These are phyloP conservation scores for Pythium pectinolyticum DNA, from an alignment of 352 stramenopile genomes.

Conservation along the genomic window DNA sequence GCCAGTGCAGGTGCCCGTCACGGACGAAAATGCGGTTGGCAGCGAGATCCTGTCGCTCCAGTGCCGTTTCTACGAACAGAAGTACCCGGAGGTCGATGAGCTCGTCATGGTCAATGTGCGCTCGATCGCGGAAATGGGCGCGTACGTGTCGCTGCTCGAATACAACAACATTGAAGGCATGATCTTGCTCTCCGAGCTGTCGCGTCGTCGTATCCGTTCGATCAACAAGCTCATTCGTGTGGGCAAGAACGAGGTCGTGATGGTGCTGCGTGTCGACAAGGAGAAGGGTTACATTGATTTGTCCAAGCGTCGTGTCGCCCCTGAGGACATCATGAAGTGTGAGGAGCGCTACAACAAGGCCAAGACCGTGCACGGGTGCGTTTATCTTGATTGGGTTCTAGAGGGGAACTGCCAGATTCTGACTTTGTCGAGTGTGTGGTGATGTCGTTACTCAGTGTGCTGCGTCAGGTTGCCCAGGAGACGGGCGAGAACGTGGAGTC, in stretches of 20 bases:
- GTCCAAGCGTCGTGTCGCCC: constrained; percentile 98
- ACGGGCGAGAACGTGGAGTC: constrained; percentile 74
- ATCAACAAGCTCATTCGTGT: constrained; percentile 99
- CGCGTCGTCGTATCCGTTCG: constrained; percentile 97
- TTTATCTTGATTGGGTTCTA: constrained; percentile 52
- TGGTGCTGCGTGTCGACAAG: constrained; percentile 99
- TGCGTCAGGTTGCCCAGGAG: constrained; percentile 86
- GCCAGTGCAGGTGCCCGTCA: constrained; percentile 24
- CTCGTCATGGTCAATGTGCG: constrained; percentile 96
- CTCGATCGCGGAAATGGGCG: constrained; percentile 99
- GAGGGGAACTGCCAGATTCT: constrained; percentile 31
- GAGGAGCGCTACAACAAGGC: constrained; percentile 99
- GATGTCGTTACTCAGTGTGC: constrained; percentile 65
- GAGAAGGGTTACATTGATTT: constrained; percentile 99
- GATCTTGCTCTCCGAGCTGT: constrained; percentile 99
- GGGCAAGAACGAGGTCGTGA: constrained; percentile 99
- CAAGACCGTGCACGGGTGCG: constrained; percentile 98
- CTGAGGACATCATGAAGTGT: constrained; percentile 98
- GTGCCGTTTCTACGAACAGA: constrained; percentile 91
- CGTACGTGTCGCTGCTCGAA: constrained; percentile 99
- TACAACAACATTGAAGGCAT: constrained; percentile 99
- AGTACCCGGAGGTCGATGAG: constrained; percentile 97
- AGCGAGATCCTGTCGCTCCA: constrained; percentile 80
- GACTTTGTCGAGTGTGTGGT: background rate
- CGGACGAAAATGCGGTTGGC: constrained; percentile 48